phyloP scores from a whole-genome alignment of 257 asterid genomes.

The Sherardia arvensis region DNA sequence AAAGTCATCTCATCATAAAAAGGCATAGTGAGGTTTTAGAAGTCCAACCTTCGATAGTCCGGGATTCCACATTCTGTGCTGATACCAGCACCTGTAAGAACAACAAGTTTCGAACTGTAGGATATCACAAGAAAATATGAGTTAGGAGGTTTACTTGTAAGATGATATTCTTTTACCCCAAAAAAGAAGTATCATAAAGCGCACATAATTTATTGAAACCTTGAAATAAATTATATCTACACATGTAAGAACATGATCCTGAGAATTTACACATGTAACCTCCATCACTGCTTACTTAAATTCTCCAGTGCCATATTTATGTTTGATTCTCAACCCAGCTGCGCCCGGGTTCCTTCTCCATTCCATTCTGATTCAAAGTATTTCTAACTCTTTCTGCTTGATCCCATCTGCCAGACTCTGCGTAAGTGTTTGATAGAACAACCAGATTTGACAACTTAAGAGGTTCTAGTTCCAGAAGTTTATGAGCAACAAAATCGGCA shows the following conservation, averaged over 20 bases:
- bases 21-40: neutral
- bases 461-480: slow-evolving; percentile 34
- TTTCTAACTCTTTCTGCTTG: slow-evolving; percentile 30
- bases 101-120: slow-evolving; percentile 69
- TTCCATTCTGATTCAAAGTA: slow-evolving; percentile 18
- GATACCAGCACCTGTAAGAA: slow-evolving; percentile 92
- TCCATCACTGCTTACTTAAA: neutral
- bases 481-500: slow-evolving; percentile 25
- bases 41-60: slow-evolving; percentile 75
- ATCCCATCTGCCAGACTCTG: slow-evolving; percentile 39
- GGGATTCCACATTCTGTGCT: slow-evolving; percentile 99
- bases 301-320: neutral
- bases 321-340: slow-evolving; percentile 44
- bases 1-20: neutral
- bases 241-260: neutral
- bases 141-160: slow-evolving; percentile 8
- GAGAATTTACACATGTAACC: neutral
- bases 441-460: slow-evolving; percentile 23
- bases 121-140: slow-evolving; percentile 4
- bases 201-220: neutral
- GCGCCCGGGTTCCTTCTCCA: slow-evolving; percentile 33
- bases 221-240: too few relatives aligned
- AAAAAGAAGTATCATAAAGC: neutral
- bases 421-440: slow-evolving; percentile 28
- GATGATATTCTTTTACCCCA: neutral